These are phyloP conservation scores for Truncatella angustata DNA, from an alignment of 2,329 filamentous ascomycete genomes.

Conservation along the genomic window DNA sequence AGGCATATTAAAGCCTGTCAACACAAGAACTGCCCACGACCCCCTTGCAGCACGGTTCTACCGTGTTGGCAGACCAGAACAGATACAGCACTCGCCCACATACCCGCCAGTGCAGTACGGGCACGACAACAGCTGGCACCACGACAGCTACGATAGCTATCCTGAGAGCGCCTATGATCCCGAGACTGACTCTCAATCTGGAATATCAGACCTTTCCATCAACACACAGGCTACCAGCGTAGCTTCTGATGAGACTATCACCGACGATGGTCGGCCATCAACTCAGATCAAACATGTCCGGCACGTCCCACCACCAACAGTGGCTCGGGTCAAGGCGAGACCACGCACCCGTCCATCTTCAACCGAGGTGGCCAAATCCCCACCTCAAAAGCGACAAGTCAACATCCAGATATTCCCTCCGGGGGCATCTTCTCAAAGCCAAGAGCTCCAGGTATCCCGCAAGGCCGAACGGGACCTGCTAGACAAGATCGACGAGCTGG, in stretches of 20 bases:
- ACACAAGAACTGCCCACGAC: constrained; percentile 17
- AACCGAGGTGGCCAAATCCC: constrained; percentile 20
- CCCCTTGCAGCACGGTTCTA: constrained; percentile 29
- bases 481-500: constrained; percentile 34
- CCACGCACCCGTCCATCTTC: constrained; percentile 21
- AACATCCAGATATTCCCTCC: constrained; percentile 28
- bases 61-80: constrained; percentile 21
- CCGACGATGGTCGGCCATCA: constrained; percentile 17
- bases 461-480: constrained; percentile 27
- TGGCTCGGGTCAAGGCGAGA: constrained; percentile 22
- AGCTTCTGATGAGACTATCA: constrained; percentile 26
- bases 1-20: constrained; percentile 25
- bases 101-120: constrained; percentile 14
- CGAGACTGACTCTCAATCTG: constrained; percentile 35
- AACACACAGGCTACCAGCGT: constrained; percentile 38
- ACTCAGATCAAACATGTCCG: constrained; percentile 27
- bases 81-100: constrained; percentile 13
- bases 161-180: constrained; percentile 29
- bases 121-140: constrained; percentile 21
- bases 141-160: constrained; percentile 22
- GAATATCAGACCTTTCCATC: constrained; percentile 33
- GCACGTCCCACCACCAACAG: constrained; percentile 20
- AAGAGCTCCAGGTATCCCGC: constrained; percentile 24
- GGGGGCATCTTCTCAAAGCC: constrained; percentile 6
- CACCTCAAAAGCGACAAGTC: constrained; percentile 26